Evolutionary conservation across 495 filamentous ascomycete species (phyloP).

Genomic region (Penicilliopsis zonata): DNA sequence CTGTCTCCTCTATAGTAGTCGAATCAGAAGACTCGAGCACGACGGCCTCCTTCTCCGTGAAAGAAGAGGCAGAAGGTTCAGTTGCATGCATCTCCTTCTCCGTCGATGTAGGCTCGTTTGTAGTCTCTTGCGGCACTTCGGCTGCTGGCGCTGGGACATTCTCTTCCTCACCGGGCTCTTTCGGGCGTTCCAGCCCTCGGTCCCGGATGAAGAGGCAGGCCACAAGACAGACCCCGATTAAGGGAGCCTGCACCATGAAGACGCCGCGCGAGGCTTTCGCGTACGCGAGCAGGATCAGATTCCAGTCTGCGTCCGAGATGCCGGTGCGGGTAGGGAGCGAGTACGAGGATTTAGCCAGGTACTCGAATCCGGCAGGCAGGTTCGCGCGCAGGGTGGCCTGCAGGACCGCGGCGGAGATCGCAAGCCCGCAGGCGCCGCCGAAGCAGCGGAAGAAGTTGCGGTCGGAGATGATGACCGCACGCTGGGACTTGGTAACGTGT

Average conservation of each 20-base stretch:
- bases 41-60: background rate
- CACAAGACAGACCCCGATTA: conserved; percentile 41
- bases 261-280: conserved; percentile 38
- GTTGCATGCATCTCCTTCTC: conserved; percentile 7
- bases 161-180: conserved; percentile 30
- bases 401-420: conserved; percentile 45
- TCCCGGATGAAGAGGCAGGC: conserved; percentile 42
- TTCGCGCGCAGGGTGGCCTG: conserved; percentile 35
- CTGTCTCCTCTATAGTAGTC: too few relatives aligned
- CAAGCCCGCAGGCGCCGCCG: conserved; percentile 47
- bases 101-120: conserved; percentile 12
- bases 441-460: conserved; percentile 53
- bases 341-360: conserved; percentile 30
- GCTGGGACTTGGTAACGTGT: conserved; percentile 42
- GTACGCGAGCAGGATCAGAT: conserved; percentile 35
- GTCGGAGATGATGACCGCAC: conserved; percentile 48
- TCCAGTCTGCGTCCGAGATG: conserved; percentile 24
- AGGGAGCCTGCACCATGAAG: conserved; percentile 41
- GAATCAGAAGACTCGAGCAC: too few relatives aligned
- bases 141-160: too few relatives aligned
- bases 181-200: conserved; percentile 36
- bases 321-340: conserved; percentile 20
- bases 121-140: too few relatives aligned
- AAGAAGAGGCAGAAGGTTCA: background rate
- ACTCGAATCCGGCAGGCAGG: conserved; percentile 27